Percentiles rank a stretch among this genome's conserved stretches.
These are phyloP conservation scores for Durusdinium trenchii DNA, from an alignment of 73 alveolate genomes.

Conservation along the genomic window DNA sequence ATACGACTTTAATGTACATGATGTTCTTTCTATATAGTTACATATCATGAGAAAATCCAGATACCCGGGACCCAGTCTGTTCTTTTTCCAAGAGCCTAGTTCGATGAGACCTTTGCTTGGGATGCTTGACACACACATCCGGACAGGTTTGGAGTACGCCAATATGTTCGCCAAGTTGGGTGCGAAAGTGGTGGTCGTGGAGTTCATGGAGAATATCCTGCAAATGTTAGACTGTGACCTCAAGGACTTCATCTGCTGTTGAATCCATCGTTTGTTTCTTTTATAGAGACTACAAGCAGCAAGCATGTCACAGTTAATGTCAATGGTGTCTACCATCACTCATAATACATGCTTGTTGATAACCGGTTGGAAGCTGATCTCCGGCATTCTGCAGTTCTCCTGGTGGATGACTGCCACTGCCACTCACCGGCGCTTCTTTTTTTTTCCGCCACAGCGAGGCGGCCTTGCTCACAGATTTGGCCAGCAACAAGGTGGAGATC, in stretches of 20 bases:
- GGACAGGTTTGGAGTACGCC: slow-evolving; percentile 64
- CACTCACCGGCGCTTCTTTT: not conserved
- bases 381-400: too few relatives aligned
- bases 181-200: slow-evolving; percentile 73
- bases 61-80: not conserved
- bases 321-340: too few relatives aligned
- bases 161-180: slow-evolving; percentile 87
- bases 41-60: too few relatives aligned
- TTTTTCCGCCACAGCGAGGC: not conserved
- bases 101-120: too few relatives aligned
- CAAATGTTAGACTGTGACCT: slow-evolving; percentile 48
- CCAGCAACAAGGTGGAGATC: slow-evolving; percentile 57
- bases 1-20: not conserved
- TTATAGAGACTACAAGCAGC: too few relatives aligned
- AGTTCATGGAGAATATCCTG: slow-evolving; percentile 42
- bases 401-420: too few relatives aligned
- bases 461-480: slow-evolving; percentile 40
- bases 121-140: not conserved
- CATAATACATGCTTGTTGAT: too few relatives aligned
- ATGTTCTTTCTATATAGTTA: too few relatives aligned
- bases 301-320: too few relatives aligned
- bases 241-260: too few relatives aligned
- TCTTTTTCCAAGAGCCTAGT: not conserved
- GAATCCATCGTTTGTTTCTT: too few relatives aligned
- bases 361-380: too few relatives aligned